Evolutionary conservation across 2,329 filamentous ascomycete genomes (phyloP).

Genomic region (Ophiostoma himal-ulmi): DNA sequence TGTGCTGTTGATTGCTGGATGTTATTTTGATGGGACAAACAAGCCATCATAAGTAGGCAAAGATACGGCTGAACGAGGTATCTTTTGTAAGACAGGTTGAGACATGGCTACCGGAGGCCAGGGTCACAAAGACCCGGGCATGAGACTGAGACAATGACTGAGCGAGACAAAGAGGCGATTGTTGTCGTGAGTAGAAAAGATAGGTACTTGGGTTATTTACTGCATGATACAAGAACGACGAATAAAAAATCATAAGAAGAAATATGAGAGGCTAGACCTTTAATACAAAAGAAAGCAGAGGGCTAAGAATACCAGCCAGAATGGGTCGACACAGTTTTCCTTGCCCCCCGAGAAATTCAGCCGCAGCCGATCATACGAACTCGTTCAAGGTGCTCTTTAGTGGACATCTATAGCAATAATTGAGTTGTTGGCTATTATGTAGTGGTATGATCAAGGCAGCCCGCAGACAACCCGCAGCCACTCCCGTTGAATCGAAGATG

Average conservation of each 20-base stretch:
- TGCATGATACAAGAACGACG: background rate
- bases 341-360: background rate
- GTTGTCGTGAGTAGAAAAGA: background rate
- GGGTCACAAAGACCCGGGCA: conserved; percentile 3
- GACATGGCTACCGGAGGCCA: conserved; percentile 1
- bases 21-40: background rate
- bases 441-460: background rate
- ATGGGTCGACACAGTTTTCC: background rate
- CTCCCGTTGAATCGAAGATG: background rate
- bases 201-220: background rate
- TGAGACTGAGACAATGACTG: conserved; percentile 2
- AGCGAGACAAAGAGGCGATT: background rate
- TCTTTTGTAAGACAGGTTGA: conserved; percentile 1
- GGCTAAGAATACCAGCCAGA: background rate
- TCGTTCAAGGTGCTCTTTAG: background rate
- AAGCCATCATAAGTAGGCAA: background rate
- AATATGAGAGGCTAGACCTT: background rate
- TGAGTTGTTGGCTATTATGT: background rate
- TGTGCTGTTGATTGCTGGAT: background rate
- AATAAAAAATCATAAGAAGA: background rate
- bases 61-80: background rate
- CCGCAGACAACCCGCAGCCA: background rate
- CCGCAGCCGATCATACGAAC: background rate
- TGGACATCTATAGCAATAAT: background rate
- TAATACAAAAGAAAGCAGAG: conserved; percentile 1